These are phyloP conservation scores for Stipa capillata DNA, from an alignment of 176 grass and related monocot genomes.

Conservation along the genomic window DNA sequence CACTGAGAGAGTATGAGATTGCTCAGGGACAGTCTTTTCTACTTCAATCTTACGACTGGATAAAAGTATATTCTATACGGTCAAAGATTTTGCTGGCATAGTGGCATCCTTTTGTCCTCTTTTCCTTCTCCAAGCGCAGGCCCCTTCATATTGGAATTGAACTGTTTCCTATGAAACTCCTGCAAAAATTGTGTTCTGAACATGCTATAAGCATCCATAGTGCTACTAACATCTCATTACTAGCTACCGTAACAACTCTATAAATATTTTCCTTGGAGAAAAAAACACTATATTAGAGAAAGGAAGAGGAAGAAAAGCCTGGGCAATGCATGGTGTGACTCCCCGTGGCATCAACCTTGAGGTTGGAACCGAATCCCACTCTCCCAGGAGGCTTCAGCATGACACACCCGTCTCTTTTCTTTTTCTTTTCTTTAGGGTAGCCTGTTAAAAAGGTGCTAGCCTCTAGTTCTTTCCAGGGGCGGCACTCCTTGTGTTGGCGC, in stretches of 20 bases:
- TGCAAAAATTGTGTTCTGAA: not conserved
- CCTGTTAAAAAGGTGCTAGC: conserved; percentile 10
- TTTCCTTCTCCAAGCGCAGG: not conserved
- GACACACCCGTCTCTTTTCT: conserved; percentile 23
- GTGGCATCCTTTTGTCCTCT: not conserved
- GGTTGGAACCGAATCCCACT: conserved; percentile 27
- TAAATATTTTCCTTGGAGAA: not conserved
- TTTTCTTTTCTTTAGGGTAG: not conserved
- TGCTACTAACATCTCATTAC: not conserved
- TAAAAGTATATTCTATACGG: not conserved
- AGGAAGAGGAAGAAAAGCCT: not conserved
- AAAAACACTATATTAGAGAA: not conserved
- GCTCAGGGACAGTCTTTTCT: not conserved
- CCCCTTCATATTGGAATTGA: not conserved
- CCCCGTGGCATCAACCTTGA: too few relatives aligned
- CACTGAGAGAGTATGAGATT: not conserved
- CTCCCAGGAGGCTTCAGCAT: conserved; percentile 27
- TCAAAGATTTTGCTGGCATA: not conserved
- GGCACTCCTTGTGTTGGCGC: conserved; percentile 21
- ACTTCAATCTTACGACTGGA: not conserved
- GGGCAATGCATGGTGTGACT: too few relatives aligned
- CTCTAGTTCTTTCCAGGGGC: conserved; percentile 43
- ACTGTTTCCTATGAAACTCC: not conserved
- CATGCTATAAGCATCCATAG: not conserved
- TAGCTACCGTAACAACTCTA: too few relatives aligned